phyloP scores from a whole-genome alignment of 1,284 basidiomycete genomes.

The Trichosporon sp. region DNA sequence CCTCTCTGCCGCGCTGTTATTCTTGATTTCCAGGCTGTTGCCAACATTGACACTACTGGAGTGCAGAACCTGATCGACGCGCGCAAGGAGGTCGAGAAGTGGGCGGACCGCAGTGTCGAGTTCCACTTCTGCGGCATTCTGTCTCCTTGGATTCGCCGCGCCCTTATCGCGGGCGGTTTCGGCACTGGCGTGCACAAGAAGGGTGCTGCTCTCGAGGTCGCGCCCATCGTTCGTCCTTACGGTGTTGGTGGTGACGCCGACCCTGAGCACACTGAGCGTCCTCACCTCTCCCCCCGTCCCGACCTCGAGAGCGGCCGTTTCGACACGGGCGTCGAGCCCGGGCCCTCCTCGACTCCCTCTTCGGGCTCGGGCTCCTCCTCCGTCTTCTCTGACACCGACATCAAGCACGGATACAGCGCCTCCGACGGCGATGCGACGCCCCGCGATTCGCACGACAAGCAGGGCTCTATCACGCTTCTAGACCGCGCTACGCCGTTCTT shows the following conservation, averaged over 20 bases:
- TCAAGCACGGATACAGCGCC: conserved; percentile 22
- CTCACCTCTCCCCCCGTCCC: conserved; percentile 18
- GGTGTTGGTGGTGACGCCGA: conserved; percentile 35
- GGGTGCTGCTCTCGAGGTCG: conserved; percentile 66
- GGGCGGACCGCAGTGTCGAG: conserved; percentile 77
- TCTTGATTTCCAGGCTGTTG: conserved; percentile 83
- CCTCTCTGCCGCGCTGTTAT: conserved; percentile 82
- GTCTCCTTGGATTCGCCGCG: conserved; percentile 91
- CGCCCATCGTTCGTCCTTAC: conserved; percentile 66
- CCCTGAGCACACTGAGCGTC: conserved; percentile 28
- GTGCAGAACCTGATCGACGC: conserved; percentile 90
- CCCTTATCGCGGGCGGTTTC: conserved; percentile 83
- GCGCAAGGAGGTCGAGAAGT: conserved; percentile 80
- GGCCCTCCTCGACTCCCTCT: background rate
- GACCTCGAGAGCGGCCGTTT: conserved; percentile 27
- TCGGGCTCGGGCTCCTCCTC: background rate
- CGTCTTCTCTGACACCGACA: conserved; percentile 28
- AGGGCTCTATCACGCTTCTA: conserved; percentile 38
- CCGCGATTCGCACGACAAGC: conserved; percentile 10
- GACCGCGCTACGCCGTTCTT: conserved; percentile 56
- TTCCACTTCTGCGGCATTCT: conserved; percentile 67
- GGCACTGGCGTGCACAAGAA: conserved; percentile 61
- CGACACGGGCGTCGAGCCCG: background rate
- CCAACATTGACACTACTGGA: conserved; percentile 69
- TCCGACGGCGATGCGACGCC: background rate